These are phyloP conservation scores for Aspergillus sp. DNA, from an alignment of 2,329 filamentous ascomycete species.

Conservation along the genomic window DNA sequence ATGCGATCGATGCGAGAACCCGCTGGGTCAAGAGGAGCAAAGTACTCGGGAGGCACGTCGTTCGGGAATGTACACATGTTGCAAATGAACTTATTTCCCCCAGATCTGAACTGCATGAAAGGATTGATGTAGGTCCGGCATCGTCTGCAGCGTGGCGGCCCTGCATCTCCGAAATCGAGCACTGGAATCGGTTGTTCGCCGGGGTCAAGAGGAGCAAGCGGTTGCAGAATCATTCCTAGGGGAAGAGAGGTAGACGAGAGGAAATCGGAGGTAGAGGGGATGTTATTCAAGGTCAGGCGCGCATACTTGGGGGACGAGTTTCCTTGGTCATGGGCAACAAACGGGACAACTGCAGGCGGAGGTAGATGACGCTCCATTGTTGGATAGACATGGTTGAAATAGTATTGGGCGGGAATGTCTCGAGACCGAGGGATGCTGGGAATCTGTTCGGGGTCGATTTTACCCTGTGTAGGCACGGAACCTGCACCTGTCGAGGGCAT, in stretches of 20 bases:
- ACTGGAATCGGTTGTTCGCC: constrained; percentile 88
- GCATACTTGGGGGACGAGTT: constrained; percentile 95
- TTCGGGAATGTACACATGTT: constrained; percentile 98
- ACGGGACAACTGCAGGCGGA: constrained; percentile 82
- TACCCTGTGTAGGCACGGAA: constrained; percentile 64
- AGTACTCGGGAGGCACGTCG: constrained; percentile 89
- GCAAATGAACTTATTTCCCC: constrained; percentile 95
- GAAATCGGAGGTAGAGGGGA: constrained; percentile 78
- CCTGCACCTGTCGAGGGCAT: constrained; percentile 51
- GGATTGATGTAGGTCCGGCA: constrained; percentile 98
- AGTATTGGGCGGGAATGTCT: constrained; percentile 79
- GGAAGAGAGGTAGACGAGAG: constrained; percentile 78
- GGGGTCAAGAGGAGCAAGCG: constrained; percentile 75
- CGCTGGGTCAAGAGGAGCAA: constrained; percentile 81
- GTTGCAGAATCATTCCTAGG: constrained; percentile 83
- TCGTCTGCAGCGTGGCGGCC: constrained; percentile 85
- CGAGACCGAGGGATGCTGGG: constrained; percentile 85
- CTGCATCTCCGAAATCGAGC: constrained; percentile 87
- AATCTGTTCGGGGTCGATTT: constrained; percentile 86
- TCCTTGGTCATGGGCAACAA: constrained; percentile 92
- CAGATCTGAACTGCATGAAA: constrained; percentile 95
- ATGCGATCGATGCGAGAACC: constrained; percentile 84
- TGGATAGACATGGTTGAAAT: constrained; percentile 82
- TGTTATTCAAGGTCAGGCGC: constrained; percentile 87
- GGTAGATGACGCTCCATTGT: constrained; percentile 94